Percentiles rank a stretch among this genome's conserved stretches.
Conservation (phyloP, 2,329 filamentous ascomycete species). For the Parastagonospora avenae region DNA sequence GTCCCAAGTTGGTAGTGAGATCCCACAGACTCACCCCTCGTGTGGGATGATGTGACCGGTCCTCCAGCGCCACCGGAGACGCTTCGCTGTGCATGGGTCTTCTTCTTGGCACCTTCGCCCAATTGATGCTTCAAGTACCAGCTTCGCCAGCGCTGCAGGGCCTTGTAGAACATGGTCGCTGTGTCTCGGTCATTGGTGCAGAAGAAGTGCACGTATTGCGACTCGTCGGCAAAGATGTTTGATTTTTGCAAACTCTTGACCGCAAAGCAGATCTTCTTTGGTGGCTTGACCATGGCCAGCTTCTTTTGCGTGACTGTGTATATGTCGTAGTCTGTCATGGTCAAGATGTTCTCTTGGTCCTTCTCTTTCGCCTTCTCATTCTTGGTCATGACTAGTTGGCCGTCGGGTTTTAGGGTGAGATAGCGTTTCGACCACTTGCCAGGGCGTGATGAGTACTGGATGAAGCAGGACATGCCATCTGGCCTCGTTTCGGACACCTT, state of each 20-base stretch:
- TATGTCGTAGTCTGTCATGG: slow-evolving; percentile 90
- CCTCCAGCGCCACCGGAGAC: slow-evolving; percentile 21
- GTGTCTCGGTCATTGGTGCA: slow-evolving; percentile 72
- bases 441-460: slow-evolving; percentile 80
- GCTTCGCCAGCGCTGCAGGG: slow-evolving; percentile 82
- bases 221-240: slow-evolving; percentile 77
- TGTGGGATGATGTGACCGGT: slow-evolving; percentile 25
- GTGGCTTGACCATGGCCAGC: slow-evolving; percentile 75
- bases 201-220: slow-evolving; percentile 93
- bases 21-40: slow-evolving; percentile 47
- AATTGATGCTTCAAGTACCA: slow-evolving; percentile 85
- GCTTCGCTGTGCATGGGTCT: slow-evolving; percentile 34
- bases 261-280: slow-evolving; percentile 83
- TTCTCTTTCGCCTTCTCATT: slow-evolving; percentile 65
- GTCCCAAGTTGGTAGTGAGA: slow-evolving; percentile 67
- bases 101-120: slow-evolving; percentile 58
- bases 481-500: slow-evolving; percentile 69
- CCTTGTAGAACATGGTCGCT: slow-evolving; percentile 71
- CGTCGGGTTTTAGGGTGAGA: slow-evolving; percentile 73
- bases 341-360: slow-evolving; percentile 73
- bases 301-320: slow-evolving; percentile 76
- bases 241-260: slow-evolving; percentile 93
- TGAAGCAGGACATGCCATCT: slow-evolving; percentile 67
- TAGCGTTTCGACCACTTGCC: slow-evolving; percentile 90
- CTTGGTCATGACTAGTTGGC: slow-evolving; percentile 74